A percentile compares a stretch with the other conserved stretches of the same genome.
These are phyloP conservation scores for Paspalum vaginatum DNA, from an alignment of 176 grass and related monocot genomes.

Conservation along the genomic window DNA sequence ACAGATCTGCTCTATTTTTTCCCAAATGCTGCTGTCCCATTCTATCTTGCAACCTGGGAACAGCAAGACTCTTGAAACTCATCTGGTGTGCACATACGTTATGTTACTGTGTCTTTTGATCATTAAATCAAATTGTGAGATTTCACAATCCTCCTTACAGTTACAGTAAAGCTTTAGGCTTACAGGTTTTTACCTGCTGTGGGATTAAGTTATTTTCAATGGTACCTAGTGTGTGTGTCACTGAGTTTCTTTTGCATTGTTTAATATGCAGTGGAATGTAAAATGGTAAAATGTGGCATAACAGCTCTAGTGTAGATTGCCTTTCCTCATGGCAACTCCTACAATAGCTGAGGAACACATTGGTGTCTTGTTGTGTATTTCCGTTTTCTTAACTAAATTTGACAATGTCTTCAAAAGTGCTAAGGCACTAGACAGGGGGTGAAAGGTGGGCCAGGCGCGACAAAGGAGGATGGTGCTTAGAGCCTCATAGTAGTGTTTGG, in stretches of 20 bases:
- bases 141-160: neutral
- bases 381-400: constrained; percentile 15
- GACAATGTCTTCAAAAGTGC: neutral
- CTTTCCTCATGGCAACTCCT: neutral
- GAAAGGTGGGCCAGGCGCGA: neutral
- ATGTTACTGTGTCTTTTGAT: constrained; percentile 25
- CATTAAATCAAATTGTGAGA: neutral
- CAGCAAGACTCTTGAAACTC: too few species aligned
- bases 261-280: neutral
- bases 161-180: neutral
- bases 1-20: too few species aligned
- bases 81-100: too few species aligned
- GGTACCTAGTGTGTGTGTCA: constrained; percentile 3
- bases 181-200: constrained; percentile 13
- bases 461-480: neutral
- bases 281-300: neutral
- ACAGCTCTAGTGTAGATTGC: constrained; percentile 1
- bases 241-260: constrained; percentile 22
- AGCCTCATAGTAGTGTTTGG: neutral
- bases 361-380: neutral
- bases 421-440: neutral
- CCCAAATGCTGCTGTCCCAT: too few species aligned
- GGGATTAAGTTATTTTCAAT: neutral
- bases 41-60: too few species aligned
- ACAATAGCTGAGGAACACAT: neutral